Conservation (phyloP, 2,329 filamentous ascomycete genomes). For the Stenocarpella maydis region DNA sequence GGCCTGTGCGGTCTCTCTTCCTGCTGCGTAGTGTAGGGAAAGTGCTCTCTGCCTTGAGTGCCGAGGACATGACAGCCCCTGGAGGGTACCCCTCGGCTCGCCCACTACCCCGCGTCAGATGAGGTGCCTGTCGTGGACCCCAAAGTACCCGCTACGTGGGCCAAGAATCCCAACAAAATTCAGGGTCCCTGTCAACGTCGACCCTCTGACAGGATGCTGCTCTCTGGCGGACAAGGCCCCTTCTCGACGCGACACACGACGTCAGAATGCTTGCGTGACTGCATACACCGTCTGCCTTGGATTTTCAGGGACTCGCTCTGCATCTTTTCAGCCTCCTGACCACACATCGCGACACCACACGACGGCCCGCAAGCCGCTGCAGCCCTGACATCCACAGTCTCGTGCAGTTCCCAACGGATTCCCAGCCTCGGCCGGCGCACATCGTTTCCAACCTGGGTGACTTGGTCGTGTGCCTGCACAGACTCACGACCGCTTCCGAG, state of each 20-base stretch:
- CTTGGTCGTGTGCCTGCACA: slow-evolving; percentile 28
- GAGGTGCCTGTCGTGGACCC: background rate
- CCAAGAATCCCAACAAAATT: slow-evolving; percentile 29
- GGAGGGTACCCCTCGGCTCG: background rate
- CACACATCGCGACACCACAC: slow-evolving; percentile 1
- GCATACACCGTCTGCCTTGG: slow-evolving; percentile 12
- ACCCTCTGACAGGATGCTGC: slow-evolving; percentile 19
- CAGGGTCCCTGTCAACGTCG: slow-evolving; percentile 18
- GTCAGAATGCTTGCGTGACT: slow-evolving; percentile 26
- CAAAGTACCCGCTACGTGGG: background rate
- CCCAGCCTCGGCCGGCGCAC: slow-evolving; percentile 16
- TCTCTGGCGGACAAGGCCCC: slow-evolving; percentile 9
- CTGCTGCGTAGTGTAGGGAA: background rate
- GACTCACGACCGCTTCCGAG: slow-evolving; percentile 26
- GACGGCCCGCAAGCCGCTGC: background rate
- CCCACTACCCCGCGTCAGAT: background rate
- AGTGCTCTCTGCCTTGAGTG: background rate
- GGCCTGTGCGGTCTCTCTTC: background rate
- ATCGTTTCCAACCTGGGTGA: slow-evolving; percentile 22
- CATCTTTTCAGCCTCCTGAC: slow-evolving; percentile 13
- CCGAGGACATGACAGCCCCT: background rate
- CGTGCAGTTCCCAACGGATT: slow-evolving; percentile 35
- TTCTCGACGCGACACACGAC: slow-evolving; percentile 20
- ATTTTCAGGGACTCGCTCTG: slow-evolving; percentile 3
- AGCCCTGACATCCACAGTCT: slow-evolving; percentile 22